These are phyloP conservation scores for Fusarium beomiforme DNA, from an alignment of 2,329 filamentous ascomycete genomes.

Conservation along the genomic window DNA sequence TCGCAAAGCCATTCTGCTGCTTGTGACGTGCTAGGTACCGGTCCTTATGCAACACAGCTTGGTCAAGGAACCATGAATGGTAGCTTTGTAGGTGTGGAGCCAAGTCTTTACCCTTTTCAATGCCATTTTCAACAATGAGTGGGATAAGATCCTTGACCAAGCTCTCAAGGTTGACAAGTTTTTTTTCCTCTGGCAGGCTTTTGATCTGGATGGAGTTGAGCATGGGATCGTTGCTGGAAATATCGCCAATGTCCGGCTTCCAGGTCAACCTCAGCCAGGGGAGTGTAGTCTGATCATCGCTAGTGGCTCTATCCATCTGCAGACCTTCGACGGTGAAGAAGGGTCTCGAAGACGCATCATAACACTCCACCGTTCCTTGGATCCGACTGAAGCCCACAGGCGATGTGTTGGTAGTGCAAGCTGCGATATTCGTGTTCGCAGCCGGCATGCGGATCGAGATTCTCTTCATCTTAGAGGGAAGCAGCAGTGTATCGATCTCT, in stretches of 20 bases:
- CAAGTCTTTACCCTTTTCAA: slow-evolving; percentile 25
- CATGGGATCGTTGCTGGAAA: slow-evolving; percentile 31
- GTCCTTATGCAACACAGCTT: slow-evolving; percentile 26
- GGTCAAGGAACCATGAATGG: slow-evolving; percentile 31
- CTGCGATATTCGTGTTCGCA: slow-evolving; percentile 27
- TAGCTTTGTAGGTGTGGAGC: slow-evolving; percentile 27
- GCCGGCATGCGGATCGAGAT: slow-evolving; percentile 38
- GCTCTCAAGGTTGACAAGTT: slow-evolving; percentile 36
- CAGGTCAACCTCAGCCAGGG: slow-evolving; percentile 36
- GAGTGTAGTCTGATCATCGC: slow-evolving; percentile 32
- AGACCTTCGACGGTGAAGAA: slow-evolving; percentile 38
- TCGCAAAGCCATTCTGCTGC: slow-evolving; percentile 10
- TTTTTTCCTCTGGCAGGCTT: slow-evolving; percentile 37
- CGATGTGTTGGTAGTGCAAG: slow-evolving; percentile 31
- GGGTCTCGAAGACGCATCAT: slow-evolving; percentile 23
- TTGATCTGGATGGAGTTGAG: slow-evolving; percentile 37
- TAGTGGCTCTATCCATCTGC: slow-evolving; percentile 37
- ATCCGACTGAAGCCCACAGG: slow-evolving; percentile 36
- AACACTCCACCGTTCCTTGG: slow-evolving; percentile 33
- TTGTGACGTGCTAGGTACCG: slow-evolving; percentile 4
- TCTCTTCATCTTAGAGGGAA: slow-evolving; percentile 36
- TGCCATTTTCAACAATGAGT: slow-evolving; percentile 28
- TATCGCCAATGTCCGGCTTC: slow-evolving; percentile 39
- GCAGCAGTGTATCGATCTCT: slow-evolving; percentile 36
- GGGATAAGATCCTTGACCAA: slow-evolving; percentile 37